These are phyloP conservation scores for Micromonas commoda DNA, from an alignment of 139 green algal species.

Conservation along the genomic window DNA sequence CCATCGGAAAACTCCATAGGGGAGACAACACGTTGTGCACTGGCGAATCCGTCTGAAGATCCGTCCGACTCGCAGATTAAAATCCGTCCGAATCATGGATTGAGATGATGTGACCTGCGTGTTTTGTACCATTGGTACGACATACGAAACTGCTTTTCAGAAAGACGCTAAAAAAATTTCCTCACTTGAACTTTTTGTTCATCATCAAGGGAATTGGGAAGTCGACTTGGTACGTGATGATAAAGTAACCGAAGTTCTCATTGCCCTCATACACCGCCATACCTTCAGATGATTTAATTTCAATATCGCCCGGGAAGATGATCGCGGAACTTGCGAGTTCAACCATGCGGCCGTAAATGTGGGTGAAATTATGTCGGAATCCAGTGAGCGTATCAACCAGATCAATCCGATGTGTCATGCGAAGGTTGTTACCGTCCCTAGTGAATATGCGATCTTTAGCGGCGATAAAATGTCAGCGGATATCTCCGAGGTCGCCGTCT, in stretches of 20 bases:
- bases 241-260: slow-evolving; percentile 13
- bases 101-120: no score
- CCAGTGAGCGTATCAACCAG: slow-evolving; percentile 80
- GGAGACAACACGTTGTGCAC: no score
- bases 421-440: slow-evolving; percentile 50
- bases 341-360: slow-evolving; percentile 88
- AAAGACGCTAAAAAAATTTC: not conserved
- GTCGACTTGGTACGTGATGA: not conserved
- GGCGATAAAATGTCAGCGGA: slow-evolving; percentile 50
- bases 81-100: no score
- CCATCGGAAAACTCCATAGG: no score
- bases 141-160: no score
- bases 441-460: slow-evolving; percentile 12
- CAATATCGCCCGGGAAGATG: slow-evolving; percentile 43
- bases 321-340: slow-evolving; percentile 39
- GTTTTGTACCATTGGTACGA: no score
- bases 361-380: slow-evolving; percentile 70
- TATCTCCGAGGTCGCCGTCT: slow-evolving; percentile 91
- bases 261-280: slow-evolving; percentile 60
- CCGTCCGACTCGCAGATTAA: no score
- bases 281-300: slow-evolving; percentile 55
- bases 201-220: not conserved
- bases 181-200: not conserved
- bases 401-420: slow-evolving; percentile 60
- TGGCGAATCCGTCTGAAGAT: no score